Percentiles rank a stretch among this genome's conserved stretches.
Conservation (phyloP, 192 early-diverging fungal genomes). For the Umbelopsis ramanniana region DNA sequence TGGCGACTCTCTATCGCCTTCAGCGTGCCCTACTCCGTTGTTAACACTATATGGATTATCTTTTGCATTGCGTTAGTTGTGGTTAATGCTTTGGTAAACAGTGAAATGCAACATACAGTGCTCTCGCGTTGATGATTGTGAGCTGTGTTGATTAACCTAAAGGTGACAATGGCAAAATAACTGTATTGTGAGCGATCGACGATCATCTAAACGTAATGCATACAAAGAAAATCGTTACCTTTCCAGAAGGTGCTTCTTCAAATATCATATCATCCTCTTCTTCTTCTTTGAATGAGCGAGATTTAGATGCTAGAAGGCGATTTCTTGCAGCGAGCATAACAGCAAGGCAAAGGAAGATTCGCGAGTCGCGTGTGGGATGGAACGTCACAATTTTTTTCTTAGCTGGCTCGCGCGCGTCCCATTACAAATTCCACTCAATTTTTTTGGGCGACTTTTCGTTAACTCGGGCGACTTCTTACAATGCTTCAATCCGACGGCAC, state of each 20-base stretch:
- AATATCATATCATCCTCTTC: neutral
- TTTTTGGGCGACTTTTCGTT: neutral
- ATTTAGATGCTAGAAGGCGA: conserved; percentile 15
- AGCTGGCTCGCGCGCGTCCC: neutral
- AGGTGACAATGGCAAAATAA: neutral
- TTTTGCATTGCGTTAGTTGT: neutral
- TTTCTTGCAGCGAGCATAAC: conserved; percentile 15
- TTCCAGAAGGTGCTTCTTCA: neutral
- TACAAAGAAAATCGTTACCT: neutral
- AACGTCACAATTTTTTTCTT: conserved; percentile 8
- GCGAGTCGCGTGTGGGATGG: neutral
- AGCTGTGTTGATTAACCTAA: neutral
- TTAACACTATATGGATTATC: neutral
- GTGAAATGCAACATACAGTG: neutral
- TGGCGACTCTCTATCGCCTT: no score
- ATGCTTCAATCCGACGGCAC: neutral
- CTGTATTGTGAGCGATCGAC: no score
- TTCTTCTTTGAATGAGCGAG: conserved; percentile 16
- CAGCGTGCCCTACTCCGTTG: no score
- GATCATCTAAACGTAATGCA: no score
- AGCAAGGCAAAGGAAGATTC: neutral
- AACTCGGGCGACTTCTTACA: neutral
- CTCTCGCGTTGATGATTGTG: neutral
- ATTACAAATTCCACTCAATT: neutral
- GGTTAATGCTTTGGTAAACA: no score